Evolutionary conservation across 2,329 filamentous ascomycete species (phyloP).

Genomic region (Epichloe hybrida): DNA sequence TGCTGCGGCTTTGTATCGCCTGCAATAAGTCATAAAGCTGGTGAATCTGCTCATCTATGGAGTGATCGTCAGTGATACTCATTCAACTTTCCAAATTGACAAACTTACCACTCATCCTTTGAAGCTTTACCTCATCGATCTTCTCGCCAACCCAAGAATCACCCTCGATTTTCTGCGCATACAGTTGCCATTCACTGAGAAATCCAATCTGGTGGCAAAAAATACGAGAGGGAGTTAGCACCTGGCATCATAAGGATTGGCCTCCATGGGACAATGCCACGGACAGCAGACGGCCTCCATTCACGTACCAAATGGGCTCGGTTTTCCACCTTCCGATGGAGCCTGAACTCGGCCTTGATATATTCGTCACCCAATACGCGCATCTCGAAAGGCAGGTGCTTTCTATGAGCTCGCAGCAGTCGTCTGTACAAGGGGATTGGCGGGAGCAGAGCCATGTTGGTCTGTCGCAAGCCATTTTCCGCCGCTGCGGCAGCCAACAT

Average conservation of each 20-base stretch:
- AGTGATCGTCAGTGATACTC: neutral
- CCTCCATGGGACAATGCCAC: no score
- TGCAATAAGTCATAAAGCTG: conserved; percentile 93
- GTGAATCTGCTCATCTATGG: conserved; percentile 73
- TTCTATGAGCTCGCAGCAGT: conserved; percentile 73
- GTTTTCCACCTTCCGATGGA: conserved; percentile 74
- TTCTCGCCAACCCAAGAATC: conserved; percentile 74
- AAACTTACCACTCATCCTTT: conserved; percentile 81
- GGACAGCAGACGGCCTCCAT: no score
- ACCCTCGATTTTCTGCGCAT: conserved; percentile 84
- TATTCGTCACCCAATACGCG: conserved; percentile 83
- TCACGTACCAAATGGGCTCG: conserved; percentile 69
- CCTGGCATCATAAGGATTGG: no score
- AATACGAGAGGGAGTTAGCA: neutral
- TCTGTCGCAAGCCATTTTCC: conserved; percentile 21
- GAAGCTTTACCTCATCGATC: conserved; percentile 69
- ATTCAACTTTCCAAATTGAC: no score
- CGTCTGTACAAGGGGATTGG: conserved; percentile 84
- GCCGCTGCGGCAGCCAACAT: conserved; percentile 18
- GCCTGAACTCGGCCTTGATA: conserved; percentile 81
- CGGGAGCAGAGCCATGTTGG: conserved; percentile 57
- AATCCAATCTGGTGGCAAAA: conserved; percentile 62
- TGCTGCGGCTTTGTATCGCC: conserved; percentile 43
- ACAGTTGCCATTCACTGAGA: conserved; percentile 90
- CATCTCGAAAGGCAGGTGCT: conserved; percentile 58